Base-by-base conservation (phyloP, 2,329 filamentous ascomycete species). In the Penicillium sp. region DNA sequence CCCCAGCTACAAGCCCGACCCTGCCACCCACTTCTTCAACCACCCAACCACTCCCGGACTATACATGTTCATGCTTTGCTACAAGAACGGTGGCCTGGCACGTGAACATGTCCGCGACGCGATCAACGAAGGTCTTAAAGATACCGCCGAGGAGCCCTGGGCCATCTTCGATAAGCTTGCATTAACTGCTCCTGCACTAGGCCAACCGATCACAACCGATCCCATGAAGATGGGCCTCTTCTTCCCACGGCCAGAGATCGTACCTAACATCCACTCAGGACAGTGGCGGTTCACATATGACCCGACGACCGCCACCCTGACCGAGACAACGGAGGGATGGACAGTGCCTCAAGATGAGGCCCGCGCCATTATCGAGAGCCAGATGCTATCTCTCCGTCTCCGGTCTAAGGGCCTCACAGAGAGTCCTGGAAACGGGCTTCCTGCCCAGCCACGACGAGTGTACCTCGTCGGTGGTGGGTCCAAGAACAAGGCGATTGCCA, bases 51-150 rank as follows among this genome's bases (percentile, higher is more conserved):
- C 92, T 1, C 80, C 88, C 0, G 92, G 90, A 1, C 85, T 97
- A 59, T 97, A 96, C 83, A 98, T 99, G 95, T 98, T 99, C 78
- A 99, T 99, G 95, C 86, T 99, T 35, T 99, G 95, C 83, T 99
- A 98, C 82, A 98, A 98, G 78, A 99, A 99, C 77, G 95, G 95
- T 65, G 92, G 92, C 2, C 86, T 98, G 1, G 93, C 95, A 2
- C 89, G 95, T 45, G 95, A 99, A 73, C 88, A 90, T 68, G 86
- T 98, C 61, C 89, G 95, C 54, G 92, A 99, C 71, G 82, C 85
- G 0, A 85, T 98, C 52, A 89, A 92, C 60, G 67, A 76, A 54
- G 70, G 73, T 42, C 74, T 78, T 23, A 73, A 79, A 10, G 72
- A 75, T 29, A 64, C 75, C 4, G 81, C 71, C n/a, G 56, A 70